Base-by-base conservation (phyloP, 2,329 filamentous ascomycete species). In the Xylariaceae sp. region DNA sequence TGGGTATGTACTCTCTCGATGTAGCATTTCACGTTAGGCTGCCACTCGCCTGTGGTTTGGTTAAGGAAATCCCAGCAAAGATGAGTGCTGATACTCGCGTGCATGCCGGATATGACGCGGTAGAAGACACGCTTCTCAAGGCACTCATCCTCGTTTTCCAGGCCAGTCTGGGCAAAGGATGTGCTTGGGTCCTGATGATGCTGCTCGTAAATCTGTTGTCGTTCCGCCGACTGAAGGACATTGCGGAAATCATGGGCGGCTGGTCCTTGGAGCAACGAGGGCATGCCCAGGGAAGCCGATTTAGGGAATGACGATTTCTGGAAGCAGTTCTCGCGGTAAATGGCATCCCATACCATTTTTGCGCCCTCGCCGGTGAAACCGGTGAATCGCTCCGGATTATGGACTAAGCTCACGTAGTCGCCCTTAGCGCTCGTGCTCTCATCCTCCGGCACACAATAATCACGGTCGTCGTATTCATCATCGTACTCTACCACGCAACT, bases 41-140 rank as follows among this genome's bases (percentile, higher is more conserved):
- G 85, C 94, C 94, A 99, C 73, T 91, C 77, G 53, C 94, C 94
- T 0, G 93, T 97, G 1, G 89, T 92, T 75, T 97, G 92, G 73
- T 99, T 97, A 59, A 97, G 78, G 67, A 94, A 96, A 67, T 97
- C 89, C 86, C 89, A 94, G 81, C 94, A 99, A 35, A 99, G 79
- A 73, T 99, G 94, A 0, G 92, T 90, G 61, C 91, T 96, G 72
- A 99, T 99, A 60, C 92, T 96, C 13, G 94, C 91, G 72, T 99
- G 94, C 94, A 99, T 97, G 36, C 94, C 94, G 45, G 92, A 96
- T 58, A 99, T 85, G 59, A 99, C 86, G 6, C 92, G 84, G 75
- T 97, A 94, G 72, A 99, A 99, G 30, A 97, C 94, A n/a, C 94
- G 88, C 81, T 99, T 97, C 78, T 99, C 94, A 20, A 99, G 77